These are phyloP conservation scores for Pyrus pyrifolia DNA, from an alignment of 306 rosid species.

Conservation along the genomic window DNA sequence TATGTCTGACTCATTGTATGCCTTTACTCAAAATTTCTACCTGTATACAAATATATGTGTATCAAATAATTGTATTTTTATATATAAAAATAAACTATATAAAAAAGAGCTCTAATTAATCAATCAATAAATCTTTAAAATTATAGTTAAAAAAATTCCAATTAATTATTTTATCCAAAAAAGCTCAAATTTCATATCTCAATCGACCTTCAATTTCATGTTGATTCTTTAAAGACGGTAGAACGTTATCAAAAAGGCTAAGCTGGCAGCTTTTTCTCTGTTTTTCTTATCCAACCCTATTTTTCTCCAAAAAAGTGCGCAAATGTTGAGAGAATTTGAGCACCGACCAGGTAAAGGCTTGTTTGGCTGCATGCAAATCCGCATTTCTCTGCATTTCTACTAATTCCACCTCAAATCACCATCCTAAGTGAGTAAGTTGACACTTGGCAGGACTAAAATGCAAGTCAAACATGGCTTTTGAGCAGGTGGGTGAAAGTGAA, in stretches of 20 bases:
- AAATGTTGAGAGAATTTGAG: not conserved
- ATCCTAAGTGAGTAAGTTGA: not conserved
- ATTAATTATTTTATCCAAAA: too few species aligned
- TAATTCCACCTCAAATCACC: not conserved
- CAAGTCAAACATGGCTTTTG: not conserved
- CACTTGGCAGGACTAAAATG: not conserved
- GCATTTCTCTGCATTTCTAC: not conserved
- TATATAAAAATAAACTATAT: too few species aligned
- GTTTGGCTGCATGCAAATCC: not conserved
- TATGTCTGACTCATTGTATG: too few species aligned
- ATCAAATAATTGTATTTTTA: too few species aligned
- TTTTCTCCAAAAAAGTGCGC: not conserved
- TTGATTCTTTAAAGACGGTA: slow-evolving; percentile 4
- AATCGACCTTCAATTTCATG: not conserved
- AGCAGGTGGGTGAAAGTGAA: not conserved
- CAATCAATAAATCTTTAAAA: too few species aligned
- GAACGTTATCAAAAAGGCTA: not conserved
- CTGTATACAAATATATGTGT: not conserved
- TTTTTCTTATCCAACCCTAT: not conserved
- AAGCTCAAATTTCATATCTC: not conserved
- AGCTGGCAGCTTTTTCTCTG: not conserved
- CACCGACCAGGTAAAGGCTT: not conserved
- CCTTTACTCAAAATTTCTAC: too few species aligned
- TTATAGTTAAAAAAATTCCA: too few species aligned
- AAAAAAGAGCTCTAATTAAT: too few species aligned